phyloP scores from a whole-genome alignment of 1,284 basidiomycete species.

The Phylloboletellus chloephorus region DNA sequence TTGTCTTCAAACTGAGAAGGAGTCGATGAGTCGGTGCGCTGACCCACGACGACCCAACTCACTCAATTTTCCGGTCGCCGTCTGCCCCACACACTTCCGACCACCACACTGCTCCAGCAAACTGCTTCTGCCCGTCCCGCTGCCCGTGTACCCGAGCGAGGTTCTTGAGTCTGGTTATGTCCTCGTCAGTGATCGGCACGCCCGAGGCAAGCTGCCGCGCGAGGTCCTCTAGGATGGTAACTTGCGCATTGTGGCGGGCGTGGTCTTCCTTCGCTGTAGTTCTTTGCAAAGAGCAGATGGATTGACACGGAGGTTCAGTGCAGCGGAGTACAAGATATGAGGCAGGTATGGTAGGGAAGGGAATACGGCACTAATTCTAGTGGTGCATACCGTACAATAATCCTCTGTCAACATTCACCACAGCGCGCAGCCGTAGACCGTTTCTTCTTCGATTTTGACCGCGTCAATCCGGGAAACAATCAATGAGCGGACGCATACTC shows the following conservation, averaged over 20 bases:
- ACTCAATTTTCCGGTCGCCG: constrained; percentile 8
- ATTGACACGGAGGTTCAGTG: constrained; percentile 58
- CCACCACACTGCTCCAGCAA: constrained; percentile 22
- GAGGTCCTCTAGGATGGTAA: constrained; percentile 56
- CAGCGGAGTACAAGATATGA: constrained; percentile 52
- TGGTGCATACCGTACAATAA: too few relatives aligned
- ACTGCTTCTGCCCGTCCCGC: constrained; percentile 9
- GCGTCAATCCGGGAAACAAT: constrained; percentile 8
- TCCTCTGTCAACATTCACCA: constrained; percentile 7
- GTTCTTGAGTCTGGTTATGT: constrained; percentile 44
- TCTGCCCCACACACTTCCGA: constrained; percentile 29
- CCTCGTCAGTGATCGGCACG: constrained; percentile 39
- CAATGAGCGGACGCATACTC: constrained; percentile 6
- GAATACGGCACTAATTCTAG: too few relatives aligned
- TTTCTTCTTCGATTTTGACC: constrained; percentile 20
- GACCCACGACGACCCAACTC: too few relatives aligned
- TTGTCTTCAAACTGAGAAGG: too few relatives aligned
- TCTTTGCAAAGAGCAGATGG: constrained; percentile 51
- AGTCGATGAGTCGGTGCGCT: too few relatives aligned
- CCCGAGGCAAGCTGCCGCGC: constrained; percentile 42
- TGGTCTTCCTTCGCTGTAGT: constrained; percentile 45
- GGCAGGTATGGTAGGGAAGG: constrained; percentile 36
- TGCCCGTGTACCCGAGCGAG: constrained; percentile 36
- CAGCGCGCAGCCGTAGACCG: constrained; percentile 1
- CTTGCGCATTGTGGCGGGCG: constrained; percentile 45